phyloP scores from a whole-genome alignment of 768 basidiomycete species.

The Termitomyces sp. region DNA sequence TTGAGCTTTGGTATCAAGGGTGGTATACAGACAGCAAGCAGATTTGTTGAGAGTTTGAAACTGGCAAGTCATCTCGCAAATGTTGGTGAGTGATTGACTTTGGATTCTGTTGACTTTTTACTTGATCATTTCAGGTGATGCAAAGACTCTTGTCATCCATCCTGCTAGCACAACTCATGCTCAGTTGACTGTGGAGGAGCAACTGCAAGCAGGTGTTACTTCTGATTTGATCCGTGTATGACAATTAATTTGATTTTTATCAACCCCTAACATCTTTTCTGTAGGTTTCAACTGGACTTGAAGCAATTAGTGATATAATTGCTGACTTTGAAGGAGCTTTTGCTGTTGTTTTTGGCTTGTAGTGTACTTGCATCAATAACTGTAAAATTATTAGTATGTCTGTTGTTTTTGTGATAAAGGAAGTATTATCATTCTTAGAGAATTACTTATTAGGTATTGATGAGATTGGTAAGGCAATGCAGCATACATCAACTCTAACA shows the following conservation, averaged over 20 bases:
- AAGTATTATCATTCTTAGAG: too few species aligned
- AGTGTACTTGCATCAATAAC: too few species aligned
- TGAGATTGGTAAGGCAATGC: too few species aligned
- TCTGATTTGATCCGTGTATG: conserved; percentile 58
- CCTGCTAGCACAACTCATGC: conserved; percentile 77
- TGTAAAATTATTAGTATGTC: too few species aligned
- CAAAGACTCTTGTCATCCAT: conserved; percentile 76
- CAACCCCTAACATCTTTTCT: background rate
- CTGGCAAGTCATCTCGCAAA: conserved; percentile 72
- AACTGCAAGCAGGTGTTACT: conserved; percentile 57
- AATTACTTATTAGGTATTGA: too few species aligned
- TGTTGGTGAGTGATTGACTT: conserved; percentile 24
- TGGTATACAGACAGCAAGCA: conserved; percentile 41
- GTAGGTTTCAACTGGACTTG: background rate
- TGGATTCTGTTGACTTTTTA: background rate
- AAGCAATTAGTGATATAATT: background rate
- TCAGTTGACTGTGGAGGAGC: conserved; percentile 59
- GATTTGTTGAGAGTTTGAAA: conserved; percentile 63
- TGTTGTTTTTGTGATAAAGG: too few species aligned
- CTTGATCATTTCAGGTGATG: conserved; percentile 35
- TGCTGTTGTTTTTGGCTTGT: too few species aligned
- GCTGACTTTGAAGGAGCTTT: background rate
- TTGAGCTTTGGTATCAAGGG: conserved; percentile 76
- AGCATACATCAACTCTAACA: too few species aligned
- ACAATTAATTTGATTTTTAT: background rate